phyloP scores from a whole-genome alignment of 2,329 filamentous ascomycete species.

The Ophiostoma quercus region DNA sequence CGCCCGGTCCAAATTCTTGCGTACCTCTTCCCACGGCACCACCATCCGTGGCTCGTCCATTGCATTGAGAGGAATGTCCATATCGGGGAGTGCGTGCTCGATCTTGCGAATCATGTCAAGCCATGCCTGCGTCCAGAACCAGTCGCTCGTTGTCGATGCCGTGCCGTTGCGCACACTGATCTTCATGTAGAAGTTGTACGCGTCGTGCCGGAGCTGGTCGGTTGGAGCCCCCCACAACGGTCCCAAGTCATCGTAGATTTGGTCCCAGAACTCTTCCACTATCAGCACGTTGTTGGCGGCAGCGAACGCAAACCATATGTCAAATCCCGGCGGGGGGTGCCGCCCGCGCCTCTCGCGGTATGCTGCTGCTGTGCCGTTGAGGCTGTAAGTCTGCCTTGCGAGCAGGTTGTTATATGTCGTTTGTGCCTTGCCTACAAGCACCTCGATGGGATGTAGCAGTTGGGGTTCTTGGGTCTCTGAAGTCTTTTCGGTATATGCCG shows the following conservation, averaged over 20 bases:
- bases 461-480: not conserved
- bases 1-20: constrained; percentile 49
- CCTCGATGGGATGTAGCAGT: constrained; percentile 46
- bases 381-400: constrained; percentile 42
- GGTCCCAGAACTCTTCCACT: constrained; percentile 60
- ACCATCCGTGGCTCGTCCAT: constrained; percentile 64
- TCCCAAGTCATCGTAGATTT: constrained; percentile 57
- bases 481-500: not conserved
- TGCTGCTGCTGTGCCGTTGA: constrained; percentile 48
- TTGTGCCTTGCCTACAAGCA: constrained; percentile 44
- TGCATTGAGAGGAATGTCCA: constrained; percentile 62
- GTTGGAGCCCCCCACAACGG: constrained; percentile 53
- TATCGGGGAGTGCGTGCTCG: constrained; percentile 56
- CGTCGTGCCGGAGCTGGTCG: constrained; percentile 45
- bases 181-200: constrained; percentile 55
- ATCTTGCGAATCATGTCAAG: constrained; percentile 48
- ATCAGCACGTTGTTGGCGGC: constrained; percentile 48
- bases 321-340: constrained; percentile 60
- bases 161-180: constrained; percentile 52
- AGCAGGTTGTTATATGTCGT: constrained; percentile 41
- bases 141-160: constrained; percentile 48
- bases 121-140: constrained; percentile 57
- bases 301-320: constrained; percentile 55
- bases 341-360: constrained; percentile 54
- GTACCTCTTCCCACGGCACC: constrained; percentile 58